Evolutionary conservation across 257 asterid genomes (phyloP).

Genomic region (Petrea volubilis): DNA sequence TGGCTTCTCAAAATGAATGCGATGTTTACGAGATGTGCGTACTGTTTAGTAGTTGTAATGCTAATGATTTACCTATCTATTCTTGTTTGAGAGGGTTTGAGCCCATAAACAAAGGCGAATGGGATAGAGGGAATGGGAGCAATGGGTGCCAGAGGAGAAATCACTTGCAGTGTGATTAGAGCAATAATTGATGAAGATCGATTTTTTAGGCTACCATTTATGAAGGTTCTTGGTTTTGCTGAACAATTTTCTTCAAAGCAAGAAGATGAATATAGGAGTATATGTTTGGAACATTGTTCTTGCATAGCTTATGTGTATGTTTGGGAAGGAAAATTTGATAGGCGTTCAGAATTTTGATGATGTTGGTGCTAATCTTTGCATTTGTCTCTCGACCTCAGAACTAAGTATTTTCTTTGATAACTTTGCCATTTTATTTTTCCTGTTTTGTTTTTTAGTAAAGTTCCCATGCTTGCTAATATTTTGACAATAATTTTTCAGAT

Average conservation of each 20-base stretch:
- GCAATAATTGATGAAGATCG: constrained; percentile 15
- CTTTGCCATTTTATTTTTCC: not conserved
- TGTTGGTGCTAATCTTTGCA: too few species aligned
- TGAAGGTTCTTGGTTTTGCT: constrained; percentile 27
- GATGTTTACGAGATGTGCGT: too few species aligned
- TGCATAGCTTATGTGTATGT: constrained; percentile 60
- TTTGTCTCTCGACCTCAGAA: constrained; percentile 38
- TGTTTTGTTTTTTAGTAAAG: too few species aligned
- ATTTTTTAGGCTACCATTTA: constrained; percentile 22
- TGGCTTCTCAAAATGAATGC: too few species aligned
- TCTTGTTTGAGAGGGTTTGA: too few species aligned
- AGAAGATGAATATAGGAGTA: constrained; percentile 20
- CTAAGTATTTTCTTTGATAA: not conserved
- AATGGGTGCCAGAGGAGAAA: too few species aligned
- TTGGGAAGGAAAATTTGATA: constrained; percentile 36
- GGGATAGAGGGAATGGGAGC: too few species aligned
- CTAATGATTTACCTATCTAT: too few species aligned
- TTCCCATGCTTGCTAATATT: too few species aligned
- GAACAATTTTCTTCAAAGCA: not conserved
- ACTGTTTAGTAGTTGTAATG: too few species aligned
- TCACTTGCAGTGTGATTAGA: not conserved
- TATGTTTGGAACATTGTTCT: constrained; percentile 41
- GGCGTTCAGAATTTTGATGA: constrained; percentile 45
- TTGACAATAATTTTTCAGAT: constrained; percentile 28
- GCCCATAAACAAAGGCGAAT: too few species aligned